Base-by-base conservation (phyloP, 352 stramenopile genomes). In the Phytophthora cryptogea region DNA sequence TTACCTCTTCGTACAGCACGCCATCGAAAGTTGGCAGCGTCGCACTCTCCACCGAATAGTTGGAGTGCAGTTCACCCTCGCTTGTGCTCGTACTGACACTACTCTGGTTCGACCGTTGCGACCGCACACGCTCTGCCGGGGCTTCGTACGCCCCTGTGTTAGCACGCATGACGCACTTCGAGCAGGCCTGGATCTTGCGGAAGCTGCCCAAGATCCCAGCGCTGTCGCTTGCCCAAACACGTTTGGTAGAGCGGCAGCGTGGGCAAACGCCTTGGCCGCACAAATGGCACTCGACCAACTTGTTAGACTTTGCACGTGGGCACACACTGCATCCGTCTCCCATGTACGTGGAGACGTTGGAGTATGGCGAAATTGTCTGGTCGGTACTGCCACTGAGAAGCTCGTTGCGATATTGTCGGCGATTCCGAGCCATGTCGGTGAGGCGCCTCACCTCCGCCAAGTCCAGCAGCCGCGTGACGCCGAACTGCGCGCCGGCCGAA, bases 381-480 rank as follows among this genome's bases (percentile, higher is more conserved):
- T 56, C 40, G 5, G 32, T 7, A 14, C 35, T 54, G 30, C 52
- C 47, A 16, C 32, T 60, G 28, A 52, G n/a, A 4, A 69, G 10
- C 35, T 46, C 36, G 30, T 49, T 31, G 8, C 50, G 53, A 20
- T 73, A 52, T n/a, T 35, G 52, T 31, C 49, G 42, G 7, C 50
- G 62, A 43, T 71, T 54, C 32, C 53, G 64, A 26, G 60, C 60
- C 48, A 85, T 71, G n/a, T 71, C 45, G 0, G 75, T 85, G 14
- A 85, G 60, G 9, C 75, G 63, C 31, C 72, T 68, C 45, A 75
- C 64, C n/a, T 85, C 72, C 4, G 72, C 72, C 39, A 76, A 54
- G 49, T 85, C 72, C n/a, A 85, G 57, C 32, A 79, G 58, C 13
- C 70, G 49, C 8, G 74, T 70, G 49, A 80, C 72, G 4, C 72